Base-by-base conservation (phyloP, 257 asterid species). In the Gentiana dahurica region DNA sequence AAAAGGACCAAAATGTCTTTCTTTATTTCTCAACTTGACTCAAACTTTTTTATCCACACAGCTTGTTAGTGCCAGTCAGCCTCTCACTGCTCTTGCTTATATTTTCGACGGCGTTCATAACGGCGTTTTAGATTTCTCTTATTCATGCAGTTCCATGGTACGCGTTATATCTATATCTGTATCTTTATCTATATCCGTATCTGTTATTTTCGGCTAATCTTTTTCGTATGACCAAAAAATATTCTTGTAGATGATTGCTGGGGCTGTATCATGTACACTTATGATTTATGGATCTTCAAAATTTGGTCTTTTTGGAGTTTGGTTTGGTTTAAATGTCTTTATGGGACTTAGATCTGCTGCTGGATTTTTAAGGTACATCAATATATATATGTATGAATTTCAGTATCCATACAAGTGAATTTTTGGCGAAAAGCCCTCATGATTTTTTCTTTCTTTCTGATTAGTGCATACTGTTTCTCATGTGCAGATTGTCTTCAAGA, bases 81-180 rank as follows among this genome's bases (percentile, higher is more conserved):
- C 79, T 50, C 53, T 74, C 32, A 70, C 51, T 59, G 79, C 76
- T 55, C 61, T 74, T 35, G 79, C 79, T 41, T 74, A 66, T 51
- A 68, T 76, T 53, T 72, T 76, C 47, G 81, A 76, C 59, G 81
- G 81, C 5, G 68, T 76, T 12, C 78, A 76, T 50, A 72, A 72
- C 52, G 81, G 81, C 49, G 75, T 72, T 65, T 72, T 75, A 2
- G 78, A 76, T 59, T 76, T 72, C 68, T 73, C 66, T 8, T 76
- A 51, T 54, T 75, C 81, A 33, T 78, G 78, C 58, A 45, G 39
- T 59, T 76, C 81, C 60, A 76, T 72, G 78, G 81, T 76, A 72
- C 36, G 66, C 48, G 33, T 4, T 57, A 24, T 24, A 24, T 24
- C 24, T 24, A 24, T 24, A 24, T 24, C 24, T 24, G 24, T 24